Conservation (phyloP, 106 monocot species). For the Narthecium ossifragum region DNA sequence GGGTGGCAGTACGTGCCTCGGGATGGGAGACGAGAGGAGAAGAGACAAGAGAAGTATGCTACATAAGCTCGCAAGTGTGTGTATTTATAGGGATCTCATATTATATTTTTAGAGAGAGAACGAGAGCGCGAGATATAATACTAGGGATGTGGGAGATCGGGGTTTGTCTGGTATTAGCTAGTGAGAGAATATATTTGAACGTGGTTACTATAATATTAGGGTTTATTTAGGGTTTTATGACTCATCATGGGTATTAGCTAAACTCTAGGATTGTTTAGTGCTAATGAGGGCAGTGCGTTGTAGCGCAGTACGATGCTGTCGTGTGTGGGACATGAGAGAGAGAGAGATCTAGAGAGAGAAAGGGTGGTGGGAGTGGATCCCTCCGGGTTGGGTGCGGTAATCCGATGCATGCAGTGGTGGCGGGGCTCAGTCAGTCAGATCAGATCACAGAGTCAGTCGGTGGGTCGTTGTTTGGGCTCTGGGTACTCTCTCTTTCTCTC, state of each 20-base stretch:
- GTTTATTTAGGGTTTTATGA: no score
- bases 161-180: constrained; percentile 15
- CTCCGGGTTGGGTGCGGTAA: constrained; percentile 30
- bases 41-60: neutral
- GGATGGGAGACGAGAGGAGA: constrained; percentile 8
- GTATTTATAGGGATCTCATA: neutral
- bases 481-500: no score
- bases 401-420: no score
- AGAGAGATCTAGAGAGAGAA: constrained; percentile 1
- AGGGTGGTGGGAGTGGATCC: neutral
- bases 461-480: no score
- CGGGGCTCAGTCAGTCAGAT: no score
- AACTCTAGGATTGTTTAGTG: no score
- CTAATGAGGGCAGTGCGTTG: neutral
- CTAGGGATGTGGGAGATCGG: constrained; percentile 33
- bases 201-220: neutral
- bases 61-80: neutral
- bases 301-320: neutral
- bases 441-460: no score
- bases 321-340: neutral
- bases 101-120: neutral
- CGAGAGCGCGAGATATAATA: constrained; percentile 8
- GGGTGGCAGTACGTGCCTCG: neutral
- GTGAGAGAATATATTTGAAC: neutral
- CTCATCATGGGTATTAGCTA: no score